phyloP scores from a whole-genome alignment of 1,139 yeast genomes.

The Pichia sp. region DNA sequence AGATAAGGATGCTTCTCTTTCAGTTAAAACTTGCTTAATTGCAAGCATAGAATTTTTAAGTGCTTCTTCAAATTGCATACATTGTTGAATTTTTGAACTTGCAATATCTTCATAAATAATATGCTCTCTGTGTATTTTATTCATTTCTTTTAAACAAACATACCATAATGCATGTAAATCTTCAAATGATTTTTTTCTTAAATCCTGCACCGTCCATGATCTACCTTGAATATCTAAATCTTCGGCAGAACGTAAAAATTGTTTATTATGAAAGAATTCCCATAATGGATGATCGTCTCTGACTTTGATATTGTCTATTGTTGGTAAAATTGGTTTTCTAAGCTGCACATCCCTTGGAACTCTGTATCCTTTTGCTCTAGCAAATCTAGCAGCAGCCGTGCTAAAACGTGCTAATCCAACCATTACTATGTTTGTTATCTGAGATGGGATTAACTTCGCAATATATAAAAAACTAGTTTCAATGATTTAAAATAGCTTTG shows the following conservation, averaged over 20 bases:
- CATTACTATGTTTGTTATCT: constrained; percentile 1
- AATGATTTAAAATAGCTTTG: background rate
- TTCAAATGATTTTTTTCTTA: constrained; percentile 85
- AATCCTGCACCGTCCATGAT: constrained; percentile 82
- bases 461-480: background rate
- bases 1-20: constrained; percentile 69
- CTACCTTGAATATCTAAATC: constrained; percentile 62
- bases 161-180: constrained; percentile 93
- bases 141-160: constrained; percentile 74
- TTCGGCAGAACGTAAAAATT: constrained; percentile 51
- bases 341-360: constrained; percentile 39
- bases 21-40: constrained; percentile 81
- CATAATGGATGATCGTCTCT: constrained; percentile 89
- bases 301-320: constrained; percentile 63
- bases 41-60: constrained; percentile 60
- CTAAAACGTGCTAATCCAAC: constrained; percentile 25
- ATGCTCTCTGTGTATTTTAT: constrained; percentile 69
- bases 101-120: constrained; percentile 31
- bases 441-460: background rate
- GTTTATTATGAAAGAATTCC: constrained; percentile 75
- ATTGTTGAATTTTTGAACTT: constrained; percentile 20
- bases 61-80: constrained; percentile 33
- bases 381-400: constrained; percentile 20
- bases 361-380: constrained; percentile 26
- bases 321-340: constrained; percentile 83